Percentiles rank a stretch among this genome's conserved stretches.
Conservation (phyloP, 2,329 filamentous ascomycete species). For the Trichoderma sp. region DNA sequence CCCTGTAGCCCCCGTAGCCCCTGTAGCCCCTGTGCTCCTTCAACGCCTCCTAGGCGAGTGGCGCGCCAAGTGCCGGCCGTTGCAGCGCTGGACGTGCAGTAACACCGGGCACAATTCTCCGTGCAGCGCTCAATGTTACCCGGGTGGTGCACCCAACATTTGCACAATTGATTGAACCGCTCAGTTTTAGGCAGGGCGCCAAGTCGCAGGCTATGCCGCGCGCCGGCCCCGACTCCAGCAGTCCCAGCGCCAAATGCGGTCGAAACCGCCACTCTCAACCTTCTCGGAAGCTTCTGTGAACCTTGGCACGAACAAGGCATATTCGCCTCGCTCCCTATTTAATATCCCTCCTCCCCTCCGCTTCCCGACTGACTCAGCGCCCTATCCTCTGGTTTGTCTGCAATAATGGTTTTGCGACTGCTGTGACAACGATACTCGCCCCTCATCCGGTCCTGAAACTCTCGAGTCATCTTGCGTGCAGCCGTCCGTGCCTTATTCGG, state of each 20-base stretch:
- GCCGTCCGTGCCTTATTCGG: constrained; percentile 15
- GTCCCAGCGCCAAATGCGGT: not conserved
- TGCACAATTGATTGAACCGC: not conserved
- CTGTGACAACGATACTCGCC: constrained; percentile 16
- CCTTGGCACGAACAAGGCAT: constrained; percentile 5
- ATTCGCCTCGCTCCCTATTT: not conserved
- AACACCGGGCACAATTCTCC: too few relatives aligned
- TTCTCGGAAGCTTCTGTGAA: not conserved
- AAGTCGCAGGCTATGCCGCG: not conserved
- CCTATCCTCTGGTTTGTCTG: not conserved
- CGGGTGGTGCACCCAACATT: not conserved
- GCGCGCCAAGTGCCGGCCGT: not conserved
- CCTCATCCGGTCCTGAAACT: constrained; percentile 17
- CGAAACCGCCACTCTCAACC: not conserved
- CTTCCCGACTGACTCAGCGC: not conserved
- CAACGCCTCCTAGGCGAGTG: not conserved
- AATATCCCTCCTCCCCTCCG: not conserved
- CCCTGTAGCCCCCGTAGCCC: not conserved
- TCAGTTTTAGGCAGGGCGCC: not conserved
- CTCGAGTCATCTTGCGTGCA: constrained; percentile 9
- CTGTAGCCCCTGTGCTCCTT: not conserved
- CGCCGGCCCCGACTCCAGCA: not conserved
- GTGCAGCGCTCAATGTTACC: not conserved
- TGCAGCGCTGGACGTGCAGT: too few relatives aligned
- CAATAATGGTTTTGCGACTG: constrained; percentile 11